phyloP scores from a whole-genome alignment of 179 eudicot species.

The Silene vulgaris region DNA sequence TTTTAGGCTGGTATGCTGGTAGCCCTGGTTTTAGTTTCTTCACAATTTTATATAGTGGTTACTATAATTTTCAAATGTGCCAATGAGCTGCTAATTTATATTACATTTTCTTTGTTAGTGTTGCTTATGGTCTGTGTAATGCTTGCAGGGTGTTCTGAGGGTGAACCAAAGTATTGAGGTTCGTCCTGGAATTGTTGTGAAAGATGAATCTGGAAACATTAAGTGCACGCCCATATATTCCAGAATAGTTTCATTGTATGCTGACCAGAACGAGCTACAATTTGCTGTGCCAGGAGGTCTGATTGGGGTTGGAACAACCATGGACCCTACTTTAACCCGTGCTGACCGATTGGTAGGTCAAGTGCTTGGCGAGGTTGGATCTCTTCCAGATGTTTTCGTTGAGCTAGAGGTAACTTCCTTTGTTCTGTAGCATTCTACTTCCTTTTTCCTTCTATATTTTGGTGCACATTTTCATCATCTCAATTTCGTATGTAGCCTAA shows the following conservation, averaged over 20 bases:
- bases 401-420: constrained; percentile 67
- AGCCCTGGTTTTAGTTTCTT: not conserved
- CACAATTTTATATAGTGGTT: not conserved
- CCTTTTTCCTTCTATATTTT: not conserved
- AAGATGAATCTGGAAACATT: constrained; percentile 78
- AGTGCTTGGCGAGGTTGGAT: constrained; percentile 93
- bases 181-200: constrained; percentile 87
- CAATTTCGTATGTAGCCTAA: not conserved
- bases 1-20: not conserved
- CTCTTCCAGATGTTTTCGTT: constrained; percentile 82
- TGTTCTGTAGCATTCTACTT: not conserved
- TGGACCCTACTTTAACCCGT: constrained; percentile 92
- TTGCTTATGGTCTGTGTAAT: constrained; percentile 4
- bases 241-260: constrained; percentile 77
- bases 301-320: constrained; percentile 93
- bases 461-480: not conserved
- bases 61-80: not conserved
- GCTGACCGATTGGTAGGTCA: constrained; percentile 97
- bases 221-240: constrained; percentile 93
- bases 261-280: constrained; percentile 92
- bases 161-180: constrained; percentile 80
- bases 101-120: not conserved
- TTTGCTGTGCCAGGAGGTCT: constrained; percentile 96
- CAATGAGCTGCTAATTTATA: not conserved
- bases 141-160: constrained; percentile 73